These are phyloP conservation scores for Penicillium diatomitis DNA, from an alignment of 495 filamentous ascomycete genomes.

Conservation along the genomic window DNA sequence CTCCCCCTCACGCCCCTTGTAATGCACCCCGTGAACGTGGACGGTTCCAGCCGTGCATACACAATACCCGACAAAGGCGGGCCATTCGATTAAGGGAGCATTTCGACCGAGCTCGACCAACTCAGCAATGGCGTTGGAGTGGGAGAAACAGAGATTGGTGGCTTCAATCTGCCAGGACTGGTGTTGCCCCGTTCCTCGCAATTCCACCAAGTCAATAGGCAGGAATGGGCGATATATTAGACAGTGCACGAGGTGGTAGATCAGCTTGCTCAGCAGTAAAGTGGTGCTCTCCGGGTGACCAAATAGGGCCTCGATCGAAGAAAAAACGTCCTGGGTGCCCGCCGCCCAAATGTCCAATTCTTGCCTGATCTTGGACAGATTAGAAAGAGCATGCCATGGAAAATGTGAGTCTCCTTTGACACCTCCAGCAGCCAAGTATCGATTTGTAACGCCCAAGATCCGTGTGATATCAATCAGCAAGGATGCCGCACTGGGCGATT, in stretches of 20 bases:
- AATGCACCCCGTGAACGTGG: slow-evolving; percentile 76
- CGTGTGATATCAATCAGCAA: slow-evolving; percentile 76
- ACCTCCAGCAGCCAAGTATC: slow-evolving; percentile 73
- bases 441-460: slow-evolving; percentile 73
- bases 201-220: slow-evolving; percentile 70
- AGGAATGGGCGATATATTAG: slow-evolving; percentile 79
- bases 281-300: slow-evolving; percentile 68
- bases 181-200: slow-evolving; percentile 70
- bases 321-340: slow-evolving; percentile 69
- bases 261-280: slow-evolving; percentile 69
- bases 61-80: slow-evolving; percentile 73
- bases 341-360: slow-evolving; percentile 79
- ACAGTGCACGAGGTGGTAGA: slow-evolving; percentile 78
- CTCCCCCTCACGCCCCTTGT: slow-evolving; percentile 56
- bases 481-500: slow-evolving; percentile 57
- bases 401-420: slow-evolving; percentile 85
- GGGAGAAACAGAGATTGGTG: slow-evolving; percentile 76
- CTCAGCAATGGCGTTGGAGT: slow-evolving; percentile 79
- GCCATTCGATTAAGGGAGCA: slow-evolving; percentile 64
- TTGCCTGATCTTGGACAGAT: slow-evolving; percentile 74
- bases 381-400: slow-evolving; percentile 78
- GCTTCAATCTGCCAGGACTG: slow-evolving; percentile 88
- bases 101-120: slow-evolving; percentile 66
- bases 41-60: slow-evolving; percentile 76
- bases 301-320: slow-evolving; percentile 63